A percentile compares a stretch with the other conserved stretches of the same genome.
phyloP scores from a whole-genome alignment of 495 filamentous ascomycete species.

The Bacidia rubella region DNA sequence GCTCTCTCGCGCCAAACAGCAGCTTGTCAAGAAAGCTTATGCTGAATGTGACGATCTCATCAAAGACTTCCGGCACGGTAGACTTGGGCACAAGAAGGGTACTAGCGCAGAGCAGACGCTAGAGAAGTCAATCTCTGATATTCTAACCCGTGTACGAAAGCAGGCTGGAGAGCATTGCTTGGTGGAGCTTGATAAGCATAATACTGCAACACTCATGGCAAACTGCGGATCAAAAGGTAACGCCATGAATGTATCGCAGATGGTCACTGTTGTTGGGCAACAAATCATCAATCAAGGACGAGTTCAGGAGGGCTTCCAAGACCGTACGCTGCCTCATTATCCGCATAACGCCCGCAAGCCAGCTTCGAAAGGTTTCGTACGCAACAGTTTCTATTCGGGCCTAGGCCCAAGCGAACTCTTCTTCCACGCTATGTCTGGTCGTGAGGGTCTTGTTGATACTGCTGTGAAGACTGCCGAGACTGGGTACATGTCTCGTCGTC shows the following conservation, averaged over 20 bases:
- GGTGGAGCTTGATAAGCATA: constrained; percentile 74
- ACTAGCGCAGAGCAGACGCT: constrained; percentile 85
- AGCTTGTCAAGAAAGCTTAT: constrained; percentile 68
- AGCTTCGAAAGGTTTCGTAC: constrained; percentile 89
- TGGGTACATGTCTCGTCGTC: constrained; percentile 92
- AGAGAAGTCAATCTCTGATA: constrained; percentile 80
- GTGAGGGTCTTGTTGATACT: constrained; percentile 98
- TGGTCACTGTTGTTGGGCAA: constrained; percentile 94
- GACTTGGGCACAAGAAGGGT: constrained; percentile 69
- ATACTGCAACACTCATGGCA: constrained; percentile 92
- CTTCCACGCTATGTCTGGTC: constrained; percentile 95
- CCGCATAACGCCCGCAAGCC: constrained; percentile 82
- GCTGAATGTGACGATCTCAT: constrained; percentile 75
- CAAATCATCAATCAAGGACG: constrained; percentile 91
- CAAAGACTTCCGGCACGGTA: constrained; percentile 58
- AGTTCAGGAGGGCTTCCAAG: constrained; percentile 92
- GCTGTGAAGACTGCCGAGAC: constrained; percentile 98
- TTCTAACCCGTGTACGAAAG: constrained; percentile 79
- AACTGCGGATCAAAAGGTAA: constrained; percentile 93
- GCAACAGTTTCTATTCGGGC: constrained; percentile 96
- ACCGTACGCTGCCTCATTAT: constrained; percentile 88
- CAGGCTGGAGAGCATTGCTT: constrained; percentile 88
- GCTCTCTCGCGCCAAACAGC: constrained; percentile 55
- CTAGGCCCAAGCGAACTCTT: constrained; percentile 82
- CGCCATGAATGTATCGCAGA: constrained; percentile 96